These are phyloP conservation scores for Pleurotus tuber-regium DNA, from an alignment of 768 basidiomycete genomes.

Conservation along the genomic window DNA sequence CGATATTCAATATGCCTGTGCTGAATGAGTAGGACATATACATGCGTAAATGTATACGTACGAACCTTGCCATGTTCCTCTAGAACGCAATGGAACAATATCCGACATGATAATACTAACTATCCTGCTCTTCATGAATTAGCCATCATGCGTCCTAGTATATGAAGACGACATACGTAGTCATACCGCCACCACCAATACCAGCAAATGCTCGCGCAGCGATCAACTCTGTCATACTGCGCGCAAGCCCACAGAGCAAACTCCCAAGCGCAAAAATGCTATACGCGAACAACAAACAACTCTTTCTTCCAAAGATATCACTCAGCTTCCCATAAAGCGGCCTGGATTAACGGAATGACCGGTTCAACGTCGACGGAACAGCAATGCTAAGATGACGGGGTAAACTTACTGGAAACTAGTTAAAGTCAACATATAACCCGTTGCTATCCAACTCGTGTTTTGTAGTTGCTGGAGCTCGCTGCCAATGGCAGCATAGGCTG, in stretches of 20 bases:
- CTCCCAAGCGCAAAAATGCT: constrained; percentile 51
- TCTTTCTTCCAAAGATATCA: constrained; percentile 64
- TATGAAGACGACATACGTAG: constrained; percentile 42
- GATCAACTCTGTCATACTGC: constrained; percentile 54
- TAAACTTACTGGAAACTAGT: constrained; percentile 56
- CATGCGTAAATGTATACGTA: background rate
- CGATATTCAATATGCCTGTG: constrained; percentile 54
- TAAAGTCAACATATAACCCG: constrained; percentile 57
- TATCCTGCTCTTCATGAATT: constrained; percentile 31
- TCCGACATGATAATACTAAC: constrained; percentile 68
- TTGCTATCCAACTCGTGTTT: constrained; percentile 67
- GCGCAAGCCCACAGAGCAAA: constrained; percentile 50
- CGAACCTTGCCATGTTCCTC: constrained; percentile 71
- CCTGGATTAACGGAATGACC: constrained; percentile 27
- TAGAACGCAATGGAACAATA: constrained; percentile 55
- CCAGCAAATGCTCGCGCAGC: constrained; percentile 53
- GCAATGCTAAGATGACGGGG: background rate
- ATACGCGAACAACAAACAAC: constrained; percentile 55
- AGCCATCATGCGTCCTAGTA: background rate
- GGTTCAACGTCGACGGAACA: background rate
- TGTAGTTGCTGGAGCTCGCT: constrained; percentile 60
- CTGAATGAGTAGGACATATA: background rate
- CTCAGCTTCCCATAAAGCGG: constrained; percentile 64
- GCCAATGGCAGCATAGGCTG: constrained; percentile 49
- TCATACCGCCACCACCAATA: constrained; percentile 62